Base-by-base conservation (phyloP, 768 basidiomycete genomes). In the Xerocomellus amylosporus region DNA sequence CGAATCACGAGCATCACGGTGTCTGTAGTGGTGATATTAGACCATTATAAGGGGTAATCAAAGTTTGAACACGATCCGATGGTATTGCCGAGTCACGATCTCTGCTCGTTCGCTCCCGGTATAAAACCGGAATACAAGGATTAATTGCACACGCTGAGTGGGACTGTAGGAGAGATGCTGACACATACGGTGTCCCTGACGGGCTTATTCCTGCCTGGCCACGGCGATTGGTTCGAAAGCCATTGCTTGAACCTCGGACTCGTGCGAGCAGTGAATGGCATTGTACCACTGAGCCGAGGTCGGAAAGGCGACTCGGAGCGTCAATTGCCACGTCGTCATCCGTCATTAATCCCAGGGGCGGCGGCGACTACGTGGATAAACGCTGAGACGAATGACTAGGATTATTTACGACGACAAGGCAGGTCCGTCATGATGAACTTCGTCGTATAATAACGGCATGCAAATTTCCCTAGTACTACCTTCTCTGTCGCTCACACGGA, bases 61-160 rank as follows among this genome's bases (percentile, higher is more conserved):
- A 60, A 41, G 57, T 63, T 66, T 63, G 58, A 38, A 6, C 24
- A 36, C 41, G n/a, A 51, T 50, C 40, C 42, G 39, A 63, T 28
- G 50, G 8, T 14, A 24, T 44, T 45, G 38, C 60, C 58, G 62
- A 60, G 58, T 63, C 53, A 10, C 22, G 55, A 44, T 55, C 63
- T 54, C 50, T 40, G 17, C 50, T 26, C 52, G 52, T 54, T 52
- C 50, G 40, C 63, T 64, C 64, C 64, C 64, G 62, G 64, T 52
- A 66, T 46, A 50, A 38, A 52, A 19, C 49, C 48, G 48, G 52
- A 33, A 28, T 40, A 19, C 51, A 24, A 56, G 51, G 15, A 50
- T 53, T 46, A 53, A 53, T 63, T 58, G 51, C 54, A 55, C 49
- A 42, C 54, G 36, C 14, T 31, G 43, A n/a, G n/a, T n/a, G n/a